Base-by-base conservation (phyloP, 495 filamentous ascomycete genomes). In the Platismatia glauca region DNA sequence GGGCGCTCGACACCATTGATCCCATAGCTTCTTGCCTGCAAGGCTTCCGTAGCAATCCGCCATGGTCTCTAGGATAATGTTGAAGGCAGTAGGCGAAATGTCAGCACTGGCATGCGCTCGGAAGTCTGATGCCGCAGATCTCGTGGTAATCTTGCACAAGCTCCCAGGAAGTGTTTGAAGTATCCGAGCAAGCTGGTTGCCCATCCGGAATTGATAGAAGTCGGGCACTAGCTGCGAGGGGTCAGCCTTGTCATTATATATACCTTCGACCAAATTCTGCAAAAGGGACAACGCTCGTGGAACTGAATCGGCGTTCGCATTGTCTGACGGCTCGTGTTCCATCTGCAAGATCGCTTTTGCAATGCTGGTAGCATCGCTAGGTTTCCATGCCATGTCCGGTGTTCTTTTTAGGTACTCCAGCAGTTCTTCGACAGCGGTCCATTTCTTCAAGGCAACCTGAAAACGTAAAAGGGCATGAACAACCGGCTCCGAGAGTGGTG, bases 401-500 rank as follows among this genome's bases (percentile, higher is more conserved):
- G 71, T 66, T 41, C 78, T 72, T 22, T 74, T 70, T 16, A 81
- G 59, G 62, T 78, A 75, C 34, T 76, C 60, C 7, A 83, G 70
- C 50, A 79, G 75, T 18, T 74, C 53, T 38, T 73, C 64, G 15
- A 76, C 81, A 38, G 75, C 72, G 11, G 76, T 70, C 82, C 82
- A 85, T 33, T 77, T 70, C 12, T 69, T 69, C 41, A 75, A 68
- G 18, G 69, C 53, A 16, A 87, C 75, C 41, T 83, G 77, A 59
- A 74, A 76, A 59, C 78, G 77, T 33, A 83, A 60, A 15, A 86
- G 66, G 1, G 81, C 72, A 34, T 77, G 81, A 7, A 84, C 66
- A 33, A 79, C 76, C 58, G 78, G 76, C 35, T 69, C 59, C 7
- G 77, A 72, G 22, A 81, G 62, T 55, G 79, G 79, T 11, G 68